These are phyloP conservation scores for Populus trichocarpa DNA, from an alignment of 441 rosid species.

Conservation along the genomic window DNA sequence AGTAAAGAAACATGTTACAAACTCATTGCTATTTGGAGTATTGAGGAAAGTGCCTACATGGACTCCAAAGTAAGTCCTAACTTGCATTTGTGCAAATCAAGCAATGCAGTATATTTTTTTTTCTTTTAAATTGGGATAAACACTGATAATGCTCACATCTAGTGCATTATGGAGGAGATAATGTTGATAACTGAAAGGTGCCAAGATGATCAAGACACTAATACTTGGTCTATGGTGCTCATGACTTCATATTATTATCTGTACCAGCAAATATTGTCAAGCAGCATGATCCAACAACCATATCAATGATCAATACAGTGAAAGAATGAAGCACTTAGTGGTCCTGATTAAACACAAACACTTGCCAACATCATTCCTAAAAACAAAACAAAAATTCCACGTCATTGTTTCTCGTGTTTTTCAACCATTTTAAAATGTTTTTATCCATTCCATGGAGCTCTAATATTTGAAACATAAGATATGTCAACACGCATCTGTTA, in stretches of 20 bases:
- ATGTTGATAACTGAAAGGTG: neutral
- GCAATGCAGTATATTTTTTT: too few species aligned
- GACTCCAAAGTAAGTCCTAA: neutral
- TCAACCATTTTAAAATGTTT: neutral
- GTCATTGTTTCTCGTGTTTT: neutral
- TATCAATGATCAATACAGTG: neutral
- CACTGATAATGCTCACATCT: too few species aligned
- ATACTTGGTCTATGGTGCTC: neutral
- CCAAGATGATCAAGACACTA: neutral
- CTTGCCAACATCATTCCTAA: neutral
- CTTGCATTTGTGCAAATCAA: neutral
- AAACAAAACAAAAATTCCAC: neutral
- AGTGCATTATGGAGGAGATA: neutral
- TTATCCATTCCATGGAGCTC: neutral
- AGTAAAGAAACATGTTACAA: neutral
- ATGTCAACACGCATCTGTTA: neutral
- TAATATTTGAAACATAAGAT: neutral
- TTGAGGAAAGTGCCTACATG: neutral
- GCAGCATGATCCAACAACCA: neutral
- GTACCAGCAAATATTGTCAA: neutral
- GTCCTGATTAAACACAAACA: neutral
- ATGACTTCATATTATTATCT: neutral
- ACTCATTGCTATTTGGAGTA: neutral
- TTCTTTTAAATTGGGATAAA: neutral
- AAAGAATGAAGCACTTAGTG: neutral